Evolutionary conservation across 129 eudicot species (phyloP), one percentile per base, ranked within the genome.

Genomic region (Calendula officinalis): DNA sequence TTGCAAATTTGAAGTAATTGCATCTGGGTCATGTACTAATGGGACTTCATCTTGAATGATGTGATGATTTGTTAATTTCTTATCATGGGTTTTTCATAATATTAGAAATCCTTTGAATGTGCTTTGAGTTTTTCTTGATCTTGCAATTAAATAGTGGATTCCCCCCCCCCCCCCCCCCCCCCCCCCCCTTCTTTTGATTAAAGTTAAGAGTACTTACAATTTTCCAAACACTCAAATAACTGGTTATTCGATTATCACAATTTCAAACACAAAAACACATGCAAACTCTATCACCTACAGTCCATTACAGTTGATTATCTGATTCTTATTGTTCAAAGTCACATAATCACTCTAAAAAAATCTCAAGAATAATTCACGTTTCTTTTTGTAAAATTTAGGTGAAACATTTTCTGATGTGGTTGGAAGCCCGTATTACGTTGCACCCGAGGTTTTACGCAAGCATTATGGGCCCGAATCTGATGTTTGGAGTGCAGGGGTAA

Each of bases 401-500:
- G 97, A 91, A 71, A 82, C 85, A 0, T 87, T 91, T 69, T 67
- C 78, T 17, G 97, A 87, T 51, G 94, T 87, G 16, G 97, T 91
- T 53, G 97, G 97, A 35, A 91, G 97, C 77, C 97, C 97, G 40
- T 91, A 84, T 71, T 91, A 91, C 43, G 97, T 91, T 62, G 97
- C 97, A 33, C 97, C 97, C 15, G 97, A 90, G 79, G 97, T 90
- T 53, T 59, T 90, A 64, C 83, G 86, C 56, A 91, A 91, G 77
- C 89, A 78, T 72, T 91, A 91, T 78, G 97, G 97, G 56, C 94
- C 87, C 8, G 97, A 91, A 79, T 81, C 96, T 37, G 97, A 91
- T 80, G 97, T 91, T 27, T 91, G 97, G 97, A 90, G 97, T 57
- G 97, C 95, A 37, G 97, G 97, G 60, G 95, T 90, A 38, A 90